These are phyloP conservation scores for Fusarium mangiferae DNA, from an alignment of 2,329 filamentous ascomycete genomes.

Conservation along the genomic window DNA sequence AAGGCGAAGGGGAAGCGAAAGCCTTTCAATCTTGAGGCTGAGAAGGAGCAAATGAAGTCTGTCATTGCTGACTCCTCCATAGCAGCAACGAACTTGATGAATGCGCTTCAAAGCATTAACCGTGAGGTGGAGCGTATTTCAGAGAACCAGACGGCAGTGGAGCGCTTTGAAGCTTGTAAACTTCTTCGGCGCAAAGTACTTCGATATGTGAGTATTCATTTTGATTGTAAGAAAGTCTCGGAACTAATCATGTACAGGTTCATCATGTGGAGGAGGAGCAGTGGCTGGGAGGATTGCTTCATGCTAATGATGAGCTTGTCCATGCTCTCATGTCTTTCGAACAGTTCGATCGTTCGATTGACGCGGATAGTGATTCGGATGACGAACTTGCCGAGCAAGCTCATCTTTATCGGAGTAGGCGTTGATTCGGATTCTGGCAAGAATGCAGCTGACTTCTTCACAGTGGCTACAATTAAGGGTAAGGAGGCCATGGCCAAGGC, in stretches of 20 bases:
- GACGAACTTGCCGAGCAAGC: slow-evolving; percentile 75
- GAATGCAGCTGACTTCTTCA: slow-evolving; percentile 28
- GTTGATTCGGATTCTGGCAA: slow-evolving; percentile 29
- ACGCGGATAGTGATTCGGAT: slow-evolving; percentile 77
- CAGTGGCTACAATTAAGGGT: slow-evolving; percentile 65
- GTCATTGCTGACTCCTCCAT: slow-evolving; percentile 91
- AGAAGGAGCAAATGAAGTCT: slow-evolving; percentile 87
- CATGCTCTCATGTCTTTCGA: slow-evolving; percentile 93
- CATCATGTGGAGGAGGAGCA: slow-evolving; percentile 91
- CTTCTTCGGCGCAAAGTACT: slow-evolving; percentile 83
- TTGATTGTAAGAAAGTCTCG: background rate
- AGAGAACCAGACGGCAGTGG: slow-evolving; percentile 78
- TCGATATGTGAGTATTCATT: slow-evolving; percentile 71
- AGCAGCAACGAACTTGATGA: slow-evolving; percentile 89
- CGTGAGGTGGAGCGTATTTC: slow-evolving; percentile 89
- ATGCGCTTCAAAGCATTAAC: slow-evolving; percentile 89
- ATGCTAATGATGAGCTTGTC: slow-evolving; percentile 96
- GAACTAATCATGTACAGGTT: slow-evolving; percentile 63
- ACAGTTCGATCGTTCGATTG: slow-evolving; percentile 87
- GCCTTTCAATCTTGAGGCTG: slow-evolving; percentile 84
- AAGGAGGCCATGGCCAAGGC: slow-evolving; percentile 58
- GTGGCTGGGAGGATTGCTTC: slow-evolving; percentile 89
- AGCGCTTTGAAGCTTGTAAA: slow-evolving; percentile 88
- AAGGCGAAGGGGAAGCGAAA: slow-evolving; percentile 68
- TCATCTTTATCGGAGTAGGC: slow-evolving; percentile 69